Base-by-base conservation (phyloP, 2,329 filamentous ascomycete genomes). In the Nemania serpens region DNA sequence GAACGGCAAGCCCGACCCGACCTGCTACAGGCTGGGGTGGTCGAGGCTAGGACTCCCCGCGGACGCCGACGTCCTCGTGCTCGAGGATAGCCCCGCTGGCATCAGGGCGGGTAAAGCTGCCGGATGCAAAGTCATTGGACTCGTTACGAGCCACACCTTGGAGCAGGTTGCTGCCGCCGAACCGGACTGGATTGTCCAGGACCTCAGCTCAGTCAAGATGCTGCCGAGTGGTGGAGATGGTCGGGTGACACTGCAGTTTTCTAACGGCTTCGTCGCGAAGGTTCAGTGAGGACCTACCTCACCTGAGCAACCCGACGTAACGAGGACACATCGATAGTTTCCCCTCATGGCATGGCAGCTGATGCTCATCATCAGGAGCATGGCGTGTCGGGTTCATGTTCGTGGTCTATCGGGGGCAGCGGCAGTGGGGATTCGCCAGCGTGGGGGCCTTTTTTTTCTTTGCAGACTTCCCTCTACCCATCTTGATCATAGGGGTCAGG, bases 11-110 rank as follows among this genome's bases (percentile, higher is more conserved):
- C 91, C 91, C 0, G 88, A 93, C 74, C 91, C 91, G 25, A 77
- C 82, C 13, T 91, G 90, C 78, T 94, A 93, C 75, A 75, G 81
- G 52, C 80, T 93, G 53, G 91, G 90, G 15, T 84, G 86, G 48
- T 79, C 84, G 67, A 82, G 82, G 64, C 81, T 93, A 15, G 81
- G 81, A 0, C 74, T 87, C 18, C 73, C 80, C 18, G 79, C 78
- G 36, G 72, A 73, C 13, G 75, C 78, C 55, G 76, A 78, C 34
- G 77, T 94, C 45, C 80, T 97, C 57, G 93, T 97, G 50, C 78
- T 97, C 39, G 93, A 97, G 77, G 93, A 97, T 78, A 91, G 91
- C 58, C 93, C 93, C 5, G 91, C 92, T 7, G 93, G 93, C 5
- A 91, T 97, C 71, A 82, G 79, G 66, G 87, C 93, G 29, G 93